A percentile compares a stretch with the other conserved stretches of the same genome.
These are phyloP conservation scores for Corchorus capsularis DNA, from an alignment of 345 rosid species.

Conservation along the genomic window DNA sequence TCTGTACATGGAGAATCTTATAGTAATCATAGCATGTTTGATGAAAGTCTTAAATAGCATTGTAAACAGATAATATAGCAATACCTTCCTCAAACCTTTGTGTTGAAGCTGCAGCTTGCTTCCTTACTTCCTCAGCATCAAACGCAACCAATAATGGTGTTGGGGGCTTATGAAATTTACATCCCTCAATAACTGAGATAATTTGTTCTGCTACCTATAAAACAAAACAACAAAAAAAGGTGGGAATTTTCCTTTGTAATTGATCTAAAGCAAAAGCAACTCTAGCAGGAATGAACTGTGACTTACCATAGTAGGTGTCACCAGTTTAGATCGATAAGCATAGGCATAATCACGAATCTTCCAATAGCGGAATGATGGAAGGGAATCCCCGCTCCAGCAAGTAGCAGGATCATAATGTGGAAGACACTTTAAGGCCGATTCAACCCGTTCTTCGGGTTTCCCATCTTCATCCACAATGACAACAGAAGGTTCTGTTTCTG, in stretches of 20 bases:
- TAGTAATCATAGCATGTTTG: too few species aligned
- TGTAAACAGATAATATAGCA: constrained; percentile 4
- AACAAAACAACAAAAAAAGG: too few species aligned
- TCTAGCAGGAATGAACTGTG: neutral
- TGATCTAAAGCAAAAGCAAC: neutral
- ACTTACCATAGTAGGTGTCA: constrained; percentile 69
- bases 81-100: constrained; percentile 79
- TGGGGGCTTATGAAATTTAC: constrained; percentile 55
- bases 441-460: constrained; percentile 65
- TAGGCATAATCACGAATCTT: constrained; percentile 86
- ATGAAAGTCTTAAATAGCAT: neutral
- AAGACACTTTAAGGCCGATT: constrained; percentile 71
- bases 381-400: constrained; percentile 36
- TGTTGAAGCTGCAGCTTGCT: constrained; percentile 84
- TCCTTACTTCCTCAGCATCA: constrained; percentile 60
- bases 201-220: constrained; percentile 68
- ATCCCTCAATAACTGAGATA: constrained; percentile 57
- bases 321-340: constrained; percentile 75
- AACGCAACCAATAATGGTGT: constrained; percentile 63
- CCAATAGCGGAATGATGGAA: constrained; percentile 66
- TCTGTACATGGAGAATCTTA: too few species aligned
- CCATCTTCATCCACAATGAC: constrained; percentile 54
- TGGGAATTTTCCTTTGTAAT: neutral
- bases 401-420: constrained; percentile 59
- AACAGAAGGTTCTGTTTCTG: constrained; percentile 64